Conservation (phyloP, 768 basidiomycete species). For the Paxillus involutus region DNA sequence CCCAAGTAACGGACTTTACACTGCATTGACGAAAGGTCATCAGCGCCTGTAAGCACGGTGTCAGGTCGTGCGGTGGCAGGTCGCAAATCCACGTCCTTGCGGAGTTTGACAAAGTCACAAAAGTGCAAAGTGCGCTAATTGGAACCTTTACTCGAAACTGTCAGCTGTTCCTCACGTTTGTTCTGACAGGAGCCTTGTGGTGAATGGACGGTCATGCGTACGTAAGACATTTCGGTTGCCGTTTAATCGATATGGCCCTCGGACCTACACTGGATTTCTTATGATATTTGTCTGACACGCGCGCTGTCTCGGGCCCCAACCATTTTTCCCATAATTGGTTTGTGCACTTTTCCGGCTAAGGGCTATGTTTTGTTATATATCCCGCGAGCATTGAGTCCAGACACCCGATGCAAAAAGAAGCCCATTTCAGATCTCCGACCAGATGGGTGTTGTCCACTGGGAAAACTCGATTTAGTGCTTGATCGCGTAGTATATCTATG, state of each 20-base stretch:
- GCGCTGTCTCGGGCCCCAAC: constrained; percentile 23
- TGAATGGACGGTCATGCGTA: constrained; percentile 26
- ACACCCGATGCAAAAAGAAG: constrained; percentile 30
- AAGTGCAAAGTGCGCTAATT: constrained; percentile 35
- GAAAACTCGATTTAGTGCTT: constrained; percentile 37
- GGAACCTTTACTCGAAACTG: constrained; percentile 26
- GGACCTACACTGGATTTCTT: constrained; percentile 32
- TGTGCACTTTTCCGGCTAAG: constrained; percentile 31
- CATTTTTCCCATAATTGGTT: constrained; percentile 34
- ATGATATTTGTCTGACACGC: constrained; percentile 31
- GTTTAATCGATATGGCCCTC: constrained; percentile 38
- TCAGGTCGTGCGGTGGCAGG: constrained; percentile 18
- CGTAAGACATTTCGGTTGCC: constrained; percentile 36
- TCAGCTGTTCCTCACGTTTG: constrained; percentile 27
- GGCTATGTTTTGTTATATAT: constrained; percentile 34
- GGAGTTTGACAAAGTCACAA: constrained; percentile 29
- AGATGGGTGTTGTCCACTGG: constrained; percentile 35
- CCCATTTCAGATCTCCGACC: constrained; percentile 37
- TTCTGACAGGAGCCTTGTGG: constrained; percentile 35
- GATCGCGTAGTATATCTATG: constrained; percentile 42
- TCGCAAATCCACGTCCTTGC: constrained; percentile 24
- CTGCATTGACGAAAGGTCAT: constrained; percentile 15
- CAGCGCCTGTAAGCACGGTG: constrained; percentile 7
- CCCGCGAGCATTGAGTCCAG: constrained; percentile 38
- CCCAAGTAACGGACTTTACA: constrained; percentile 22